phyloP scores from a whole-genome alignment of 805 yeast species.

The Candida gorgasii region DNA sequence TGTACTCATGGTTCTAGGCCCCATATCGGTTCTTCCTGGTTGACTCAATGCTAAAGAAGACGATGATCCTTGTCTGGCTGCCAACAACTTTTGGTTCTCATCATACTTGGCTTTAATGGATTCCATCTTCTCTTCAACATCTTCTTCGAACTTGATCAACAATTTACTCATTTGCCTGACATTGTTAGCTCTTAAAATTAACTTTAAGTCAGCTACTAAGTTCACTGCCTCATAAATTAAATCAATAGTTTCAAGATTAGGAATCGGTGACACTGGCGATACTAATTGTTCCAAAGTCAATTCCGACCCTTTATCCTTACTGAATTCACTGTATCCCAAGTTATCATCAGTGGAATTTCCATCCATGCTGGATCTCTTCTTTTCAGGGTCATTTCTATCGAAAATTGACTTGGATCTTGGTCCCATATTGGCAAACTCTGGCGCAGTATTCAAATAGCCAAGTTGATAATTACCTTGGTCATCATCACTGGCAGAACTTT shows the following conservation, averaged over 20 bases:
- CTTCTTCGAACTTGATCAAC: constrained; percentile 31
- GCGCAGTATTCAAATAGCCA: constrained; percentile 31
- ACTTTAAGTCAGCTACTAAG: constrained; percentile 60
- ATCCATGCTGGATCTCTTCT: constrained; percentile 19
- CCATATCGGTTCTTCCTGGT: background rate
- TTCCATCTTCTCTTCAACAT: constrained; percentile 26
- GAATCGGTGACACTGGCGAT: constrained; percentile 54
- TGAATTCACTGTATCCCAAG: constrained; percentile 18
- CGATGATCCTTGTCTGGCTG: constrained; percentile 6
- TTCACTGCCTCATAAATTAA: constrained; percentile 63
- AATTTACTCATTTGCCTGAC: constrained; percentile 50
- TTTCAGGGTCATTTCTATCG: constrained; percentile 26
- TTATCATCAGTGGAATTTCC: constrained; percentile 15
- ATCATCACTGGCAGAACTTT: constrained; percentile 28
- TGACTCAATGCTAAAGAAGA: constrained; percentile 3
- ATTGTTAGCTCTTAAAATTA: constrained; percentile 58
- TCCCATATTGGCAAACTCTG: constrained; percentile 20
- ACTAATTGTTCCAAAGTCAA: constrained; percentile 57
- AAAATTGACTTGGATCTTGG: constrained; percentile 39
- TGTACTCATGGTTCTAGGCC: constrained; percentile 10
- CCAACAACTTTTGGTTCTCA: constrained; percentile 16
- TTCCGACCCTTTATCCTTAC: constrained; percentile 19
- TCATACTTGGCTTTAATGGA: constrained; percentile 19
- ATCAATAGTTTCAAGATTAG: constrained; percentile 57
- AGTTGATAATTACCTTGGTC: constrained; percentile 25